Evolutionary conservation across 768 basidiomycete genomes (phyloP).

Genomic region (Tylopilus balloui): DNA sequence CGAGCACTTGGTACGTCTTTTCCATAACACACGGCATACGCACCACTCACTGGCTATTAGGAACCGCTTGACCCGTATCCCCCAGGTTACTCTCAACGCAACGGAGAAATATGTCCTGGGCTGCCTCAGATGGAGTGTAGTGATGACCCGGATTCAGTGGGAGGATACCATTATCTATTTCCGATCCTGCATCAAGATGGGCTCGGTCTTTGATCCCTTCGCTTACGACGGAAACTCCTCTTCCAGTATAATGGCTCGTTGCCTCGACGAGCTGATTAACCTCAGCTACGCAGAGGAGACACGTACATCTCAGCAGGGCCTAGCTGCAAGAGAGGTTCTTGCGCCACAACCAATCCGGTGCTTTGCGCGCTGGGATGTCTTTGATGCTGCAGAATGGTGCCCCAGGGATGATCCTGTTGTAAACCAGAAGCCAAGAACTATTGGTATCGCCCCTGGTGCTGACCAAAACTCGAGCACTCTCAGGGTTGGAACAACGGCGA

Average conservation of each 20-base stretch:
- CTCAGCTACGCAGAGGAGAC: conserved; percentile 3
- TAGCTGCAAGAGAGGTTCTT: conserved; percentile 4
- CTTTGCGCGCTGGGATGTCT: conserved; percentile 7
- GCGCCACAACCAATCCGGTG: conserved; percentile 14
- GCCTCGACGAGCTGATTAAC: conserved; percentile 19
- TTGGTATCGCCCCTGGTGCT: conserved; percentile 30
- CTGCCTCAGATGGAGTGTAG: conserved; percentile 23
- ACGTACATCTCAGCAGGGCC: background rate
- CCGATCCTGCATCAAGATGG: conserved; percentile 25
- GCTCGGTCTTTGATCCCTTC: conserved; percentile 24
- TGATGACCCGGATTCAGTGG: conserved; percentile 20
- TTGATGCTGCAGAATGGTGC: conserved; percentile 24
- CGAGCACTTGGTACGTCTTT: conserved; percentile 29
- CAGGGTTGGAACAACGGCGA: conserved; percentile 17
- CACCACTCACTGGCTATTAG: conserved; percentile 14
- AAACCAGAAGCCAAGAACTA: conserved; percentile 24
- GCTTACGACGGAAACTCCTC: conserved; percentile 14
- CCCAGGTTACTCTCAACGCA: conserved; percentile 22
- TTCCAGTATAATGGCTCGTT: conserved; percentile 13
- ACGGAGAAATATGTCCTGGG: conserved; percentile 20
- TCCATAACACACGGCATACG: background rate
- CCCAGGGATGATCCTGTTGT: conserved; percentile 30
- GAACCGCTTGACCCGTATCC: conserved; percentile 20
- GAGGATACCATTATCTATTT: conserved; percentile 21
- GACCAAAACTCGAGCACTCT: conserved; percentile 1